A percentile compares a stretch with the other conserved stretches of the same genome.
Conservation (phyloP, 2,329 filamentous ascomycete genomes). For the Fusarium papillatum region DNA sequence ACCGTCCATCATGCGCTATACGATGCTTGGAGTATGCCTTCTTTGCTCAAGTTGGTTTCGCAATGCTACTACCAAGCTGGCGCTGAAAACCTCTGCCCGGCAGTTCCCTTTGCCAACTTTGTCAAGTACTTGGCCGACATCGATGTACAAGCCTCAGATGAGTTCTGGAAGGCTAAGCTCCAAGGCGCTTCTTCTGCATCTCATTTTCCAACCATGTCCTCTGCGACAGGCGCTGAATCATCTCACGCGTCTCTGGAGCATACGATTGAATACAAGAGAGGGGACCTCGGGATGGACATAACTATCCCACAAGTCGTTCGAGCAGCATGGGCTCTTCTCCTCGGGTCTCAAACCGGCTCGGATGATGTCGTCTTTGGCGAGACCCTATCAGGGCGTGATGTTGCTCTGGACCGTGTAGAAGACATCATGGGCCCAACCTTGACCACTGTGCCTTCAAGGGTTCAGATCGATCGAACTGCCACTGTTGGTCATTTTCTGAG, state of each 20-base stretch:
- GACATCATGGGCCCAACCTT: conserved; percentile 33
- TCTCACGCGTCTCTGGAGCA: neutral
- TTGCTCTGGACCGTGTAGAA: conserved; percentile 16
- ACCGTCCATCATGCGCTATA: conserved; percentile 37
- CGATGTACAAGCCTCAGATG: conserved; percentile 17
- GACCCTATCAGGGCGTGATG: conserved; percentile 31
- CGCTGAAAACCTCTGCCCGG: rapidly evolving
- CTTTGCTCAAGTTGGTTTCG: conserved; percentile 19
- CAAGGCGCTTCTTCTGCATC: neutral
- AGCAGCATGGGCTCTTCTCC: conserved; percentile 32
- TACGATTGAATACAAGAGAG: neutral
- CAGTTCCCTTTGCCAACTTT: conserved; percentile 27
- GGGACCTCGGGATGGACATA: conserved; percentile 3
- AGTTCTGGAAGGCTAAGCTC: conserved; percentile 27
- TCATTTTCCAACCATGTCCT: conserved; percentile 21
- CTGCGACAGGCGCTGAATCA: neutral
- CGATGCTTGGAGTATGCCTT: conserved; percentile 41
- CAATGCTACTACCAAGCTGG: conserved; percentile 14
- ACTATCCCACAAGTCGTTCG: conserved; percentile 25
- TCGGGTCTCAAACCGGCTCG: conserved; percentile 18
- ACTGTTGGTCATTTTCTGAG: conserved; percentile 9
- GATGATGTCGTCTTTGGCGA: conserved; percentile 34
- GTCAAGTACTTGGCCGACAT: conserved; percentile 21
- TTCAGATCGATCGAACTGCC: conserved; percentile 10
- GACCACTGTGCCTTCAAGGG: conserved; percentile 24